Evolutionary conservation across 1,139 yeast genomes (phyloP).

Genomic region (Pichia sp.): DNA sequence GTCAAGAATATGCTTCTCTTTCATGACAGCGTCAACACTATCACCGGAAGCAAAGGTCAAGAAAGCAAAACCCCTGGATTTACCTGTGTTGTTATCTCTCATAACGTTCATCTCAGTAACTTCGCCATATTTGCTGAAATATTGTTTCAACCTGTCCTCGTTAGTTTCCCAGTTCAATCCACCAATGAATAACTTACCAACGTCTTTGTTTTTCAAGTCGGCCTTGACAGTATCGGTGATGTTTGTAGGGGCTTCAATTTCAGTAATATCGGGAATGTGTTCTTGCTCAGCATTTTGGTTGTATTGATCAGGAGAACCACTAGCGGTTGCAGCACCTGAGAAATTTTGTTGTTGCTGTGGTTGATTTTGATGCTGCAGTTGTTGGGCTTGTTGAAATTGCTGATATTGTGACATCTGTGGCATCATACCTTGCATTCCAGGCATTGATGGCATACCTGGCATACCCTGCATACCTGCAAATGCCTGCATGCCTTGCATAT

Average conservation of each 20-base stretch:
- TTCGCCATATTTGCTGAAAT: constrained; percentile 87
- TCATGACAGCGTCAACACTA: constrained; percentile 83
- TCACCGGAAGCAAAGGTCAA: constrained; percentile 77
- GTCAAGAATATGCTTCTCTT: constrained; percentile 83
- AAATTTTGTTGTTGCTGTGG: too few species aligned
- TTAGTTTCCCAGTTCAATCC: constrained; percentile 99
- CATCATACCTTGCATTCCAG: constrained; percentile 9
- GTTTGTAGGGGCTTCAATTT: constrained; percentile 12
- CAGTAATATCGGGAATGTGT: constrained; percentile 13
- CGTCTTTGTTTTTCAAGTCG: constrained; percentile 32
- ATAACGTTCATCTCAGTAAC: constrained; percentile 86
- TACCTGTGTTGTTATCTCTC: constrained; percentile 86
- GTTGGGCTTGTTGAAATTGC: constrained; percentile 16
- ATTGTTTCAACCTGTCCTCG: constrained; percentile 73
- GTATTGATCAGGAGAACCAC: too few species aligned
- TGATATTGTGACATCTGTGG: constrained; percentile 31
- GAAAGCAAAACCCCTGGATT: constrained; percentile 96
- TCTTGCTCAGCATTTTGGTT: too few species aligned
- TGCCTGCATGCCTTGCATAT: not conserved
- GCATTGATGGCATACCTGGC: constrained; percentile 14
- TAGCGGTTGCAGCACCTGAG: too few species aligned
- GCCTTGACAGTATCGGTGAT: constrained; percentile 24
- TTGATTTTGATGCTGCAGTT: too few species aligned
- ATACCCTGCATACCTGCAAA: constrained; percentile 1
- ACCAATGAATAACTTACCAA: constrained; percentile 94